Conservation (phyloP, 306 rosid species). For the Gillenia trifoliata region DNA sequence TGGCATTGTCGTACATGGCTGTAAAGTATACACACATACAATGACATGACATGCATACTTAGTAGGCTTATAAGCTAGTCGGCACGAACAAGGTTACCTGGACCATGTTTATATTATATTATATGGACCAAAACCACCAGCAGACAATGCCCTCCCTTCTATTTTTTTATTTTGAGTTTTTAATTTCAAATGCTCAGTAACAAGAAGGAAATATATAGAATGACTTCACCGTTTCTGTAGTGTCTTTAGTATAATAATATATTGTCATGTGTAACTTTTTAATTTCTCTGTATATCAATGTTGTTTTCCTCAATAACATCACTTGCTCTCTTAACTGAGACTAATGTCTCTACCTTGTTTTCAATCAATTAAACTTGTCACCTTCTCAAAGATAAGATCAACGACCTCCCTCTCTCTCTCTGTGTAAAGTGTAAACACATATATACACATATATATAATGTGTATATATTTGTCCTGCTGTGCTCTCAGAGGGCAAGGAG, state of each 20-base stretch:
- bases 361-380: neutral
- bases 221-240: too few species aligned
- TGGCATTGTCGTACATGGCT: neutral
- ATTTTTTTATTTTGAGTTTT: neutral
- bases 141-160: conserved; percentile 8
- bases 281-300: too few species aligned
- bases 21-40: neutral
- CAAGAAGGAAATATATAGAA: too few species aligned
- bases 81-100: neutral
- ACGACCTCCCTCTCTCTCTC: neutral
- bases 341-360: neutral
- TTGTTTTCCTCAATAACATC: neutral
- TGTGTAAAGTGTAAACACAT: neutral
- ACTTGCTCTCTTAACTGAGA: neutral
- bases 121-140: conserved; percentile 5
- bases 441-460: too few species aligned
- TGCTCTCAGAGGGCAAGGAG: neutral
- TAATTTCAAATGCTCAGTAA: too few species aligned
- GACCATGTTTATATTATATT: neutral
- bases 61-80: neutral
- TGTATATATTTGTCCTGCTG: neutral
- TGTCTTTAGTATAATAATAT: too few species aligned
- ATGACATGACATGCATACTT: neutral
- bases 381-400: neutral
- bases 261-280: too few species aligned